A percentile compares a stretch with the other conserved stretches of the same genome.
These are phyloP conservation scores for Hirsutella thompsonii DNA, from an alignment of 2,329 filamentous ascomycete genomes.

Conservation along the genomic window DNA sequence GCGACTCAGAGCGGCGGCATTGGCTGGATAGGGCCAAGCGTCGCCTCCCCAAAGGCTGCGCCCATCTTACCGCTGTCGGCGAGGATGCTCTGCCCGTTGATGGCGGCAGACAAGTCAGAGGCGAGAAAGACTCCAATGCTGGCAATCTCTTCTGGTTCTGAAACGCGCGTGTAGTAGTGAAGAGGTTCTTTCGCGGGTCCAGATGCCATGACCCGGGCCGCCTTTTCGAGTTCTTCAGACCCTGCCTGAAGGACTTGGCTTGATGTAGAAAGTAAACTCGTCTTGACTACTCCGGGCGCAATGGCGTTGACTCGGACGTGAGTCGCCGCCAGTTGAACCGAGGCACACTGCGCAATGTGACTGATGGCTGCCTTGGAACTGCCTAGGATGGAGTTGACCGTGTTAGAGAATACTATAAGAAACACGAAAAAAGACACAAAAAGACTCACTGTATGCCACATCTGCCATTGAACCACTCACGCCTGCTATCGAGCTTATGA, in stretches of 20 bases:
- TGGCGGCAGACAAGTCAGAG: slow-evolving; percentile 4
- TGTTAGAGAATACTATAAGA: too few species aligned
- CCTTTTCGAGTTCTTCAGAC: background rate
- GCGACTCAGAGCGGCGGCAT: slow-evolving; percentile 1
- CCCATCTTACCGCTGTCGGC: slow-evolving; percentile 7
- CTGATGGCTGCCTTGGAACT: background rate
- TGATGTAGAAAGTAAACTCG: slow-evolving; percentile 3
- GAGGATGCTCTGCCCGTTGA: slow-evolving; percentile 9
- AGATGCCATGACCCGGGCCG: background rate
- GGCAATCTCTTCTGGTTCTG: slow-evolving; percentile 7
- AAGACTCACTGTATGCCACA: slow-evolving; percentile 3
- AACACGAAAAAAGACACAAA: too few species aligned
- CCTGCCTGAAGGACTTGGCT: background rate
- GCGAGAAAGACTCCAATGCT: slow-evolving; percentile 8
- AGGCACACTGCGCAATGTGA: background rate
- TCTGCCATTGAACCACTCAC: slow-evolving; percentile 3
- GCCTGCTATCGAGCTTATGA: slow-evolving; percentile 7
- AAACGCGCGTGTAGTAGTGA: slow-evolving; percentile 7
- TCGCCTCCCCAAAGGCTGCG: slow-evolving; percentile 3
- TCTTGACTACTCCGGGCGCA: slow-evolving; percentile 4
- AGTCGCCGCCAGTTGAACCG: slow-evolving; percentile 5
- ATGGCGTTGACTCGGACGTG: slow-evolving; percentile 8
- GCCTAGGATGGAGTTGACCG: background rate
- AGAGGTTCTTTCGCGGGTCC: too few species aligned
- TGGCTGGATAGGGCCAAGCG: slow-evolving; percentile 1